These are phyloP conservation scores for Mycocentrospora acerina DNA, from an alignment of 2,329 filamentous ascomycete genomes.

Conservation along the genomic window DNA sequence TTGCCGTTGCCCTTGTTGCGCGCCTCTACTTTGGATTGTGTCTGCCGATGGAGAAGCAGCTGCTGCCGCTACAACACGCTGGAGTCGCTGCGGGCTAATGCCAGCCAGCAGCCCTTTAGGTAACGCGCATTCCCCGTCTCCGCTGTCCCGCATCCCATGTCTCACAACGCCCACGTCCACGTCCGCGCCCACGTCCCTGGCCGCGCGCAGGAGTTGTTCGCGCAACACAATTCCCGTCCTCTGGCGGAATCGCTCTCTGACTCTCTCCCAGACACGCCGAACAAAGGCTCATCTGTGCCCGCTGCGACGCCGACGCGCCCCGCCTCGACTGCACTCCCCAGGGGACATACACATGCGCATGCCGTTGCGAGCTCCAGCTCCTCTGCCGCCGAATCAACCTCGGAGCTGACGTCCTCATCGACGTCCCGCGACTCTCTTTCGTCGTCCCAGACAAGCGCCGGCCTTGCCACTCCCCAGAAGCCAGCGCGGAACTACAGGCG, in stretches of 20 bases:
- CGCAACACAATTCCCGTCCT: neutral
- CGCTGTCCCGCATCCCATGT: conserved; percentile 1
- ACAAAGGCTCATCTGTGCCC: conserved; percentile 29
- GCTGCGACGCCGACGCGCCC: conserved; percentile 13
- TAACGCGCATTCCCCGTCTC: conserved; percentile 17
- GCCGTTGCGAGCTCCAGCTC: conserved; percentile 26
- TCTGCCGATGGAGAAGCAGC: conserved; percentile 40
- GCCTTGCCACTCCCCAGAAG: conserved; percentile 28
- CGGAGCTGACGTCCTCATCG: conserved; percentile 35
- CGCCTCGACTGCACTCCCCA: conserved; percentile 11
- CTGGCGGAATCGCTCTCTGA: neutral
- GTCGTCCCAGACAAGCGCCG: conserved; percentile 22
- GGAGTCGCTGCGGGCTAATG: conserved; percentile 36
- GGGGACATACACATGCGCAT: conserved; percentile 30
- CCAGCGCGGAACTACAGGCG: conserved; percentile 28
- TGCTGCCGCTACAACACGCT: conserved; percentile 33
- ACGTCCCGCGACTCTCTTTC: conserved; percentile 32
- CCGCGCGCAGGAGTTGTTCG: neutral
- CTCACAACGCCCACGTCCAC: neutral
- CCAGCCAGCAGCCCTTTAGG: conserved; percentile 25
- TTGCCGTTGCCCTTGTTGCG: conserved; percentile 10
- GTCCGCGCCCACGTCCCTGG: neutral
- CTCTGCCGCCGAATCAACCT: conserved; percentile 23
- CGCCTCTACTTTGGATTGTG: conserved; percentile 17
- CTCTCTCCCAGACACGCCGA: conserved; percentile 7